phyloP scores from a whole-genome alignment of 768 basidiomycete species.

The Atractiella rhizophila region DNA sequence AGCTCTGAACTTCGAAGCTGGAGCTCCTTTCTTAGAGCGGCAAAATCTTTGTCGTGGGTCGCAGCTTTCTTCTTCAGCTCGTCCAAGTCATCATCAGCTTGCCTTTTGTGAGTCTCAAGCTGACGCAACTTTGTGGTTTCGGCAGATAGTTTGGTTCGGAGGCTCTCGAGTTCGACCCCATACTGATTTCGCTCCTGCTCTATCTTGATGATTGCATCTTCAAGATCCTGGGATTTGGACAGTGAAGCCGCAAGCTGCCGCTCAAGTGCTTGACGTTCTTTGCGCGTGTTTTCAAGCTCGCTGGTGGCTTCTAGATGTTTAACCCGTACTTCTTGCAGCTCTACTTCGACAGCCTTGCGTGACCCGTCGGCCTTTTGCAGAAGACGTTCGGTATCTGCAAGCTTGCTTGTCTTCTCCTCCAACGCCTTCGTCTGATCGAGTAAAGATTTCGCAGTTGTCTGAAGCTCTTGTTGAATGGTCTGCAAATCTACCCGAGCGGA shows the following conservation, averaged over 20 bases:
- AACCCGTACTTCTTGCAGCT: constrained; percentile 41
- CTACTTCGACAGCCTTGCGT: constrained; percentile 31
- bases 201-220: constrained; percentile 60
- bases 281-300: constrained; percentile 33
- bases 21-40: constrained; percentile 52
- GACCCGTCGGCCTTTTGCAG: neutral
- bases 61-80: constrained; percentile 41
- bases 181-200: constrained; percentile 57
- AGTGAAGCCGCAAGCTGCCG: constrained; percentile 41
- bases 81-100: constrained; percentile 31
- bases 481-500: constrained; percentile 30
- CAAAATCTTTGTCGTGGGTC: constrained; percentile 54
- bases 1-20: constrained; percentile 57
- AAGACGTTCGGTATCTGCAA: constrained; percentile 1
- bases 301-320: constrained; percentile 43
- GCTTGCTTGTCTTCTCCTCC: constrained; percentile 33
- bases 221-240: constrained; percentile 55
- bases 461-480: constrained; percentile 29
- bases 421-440: too few species aligned
- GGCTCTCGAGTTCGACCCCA: constrained; percentile 42
- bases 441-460: too few species aligned
- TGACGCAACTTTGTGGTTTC: constrained; percentile 49
- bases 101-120: constrained; percentile 38
- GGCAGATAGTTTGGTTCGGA: constrained; percentile 32
- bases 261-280: constrained; percentile 5